Evolutionary conservation across 805 yeast species (phyloP).

Genomic region (Saccharomyces paradoxus): DNA sequence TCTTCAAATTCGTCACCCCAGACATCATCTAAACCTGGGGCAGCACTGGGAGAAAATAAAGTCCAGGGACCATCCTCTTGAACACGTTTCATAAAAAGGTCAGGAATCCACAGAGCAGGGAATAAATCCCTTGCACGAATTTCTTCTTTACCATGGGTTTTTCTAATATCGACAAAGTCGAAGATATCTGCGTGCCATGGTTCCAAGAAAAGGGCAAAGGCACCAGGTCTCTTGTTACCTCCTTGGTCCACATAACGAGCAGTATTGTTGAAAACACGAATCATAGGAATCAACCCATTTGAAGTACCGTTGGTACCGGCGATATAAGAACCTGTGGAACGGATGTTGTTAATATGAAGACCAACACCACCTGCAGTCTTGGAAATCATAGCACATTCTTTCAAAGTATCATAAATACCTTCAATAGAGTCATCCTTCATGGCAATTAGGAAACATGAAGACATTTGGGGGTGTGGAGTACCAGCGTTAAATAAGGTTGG

Average conservation of each 20-base stretch:
- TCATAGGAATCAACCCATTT: conserved; percentile 91
- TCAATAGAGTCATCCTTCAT: conserved; percentile 94
- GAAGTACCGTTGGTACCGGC: conserved; percentile 91
- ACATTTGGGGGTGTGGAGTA: conserved; percentile 73
- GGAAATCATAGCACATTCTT: conserved; percentile 82
- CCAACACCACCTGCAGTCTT: conserved; percentile 97
- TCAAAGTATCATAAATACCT: conserved; percentile 85
- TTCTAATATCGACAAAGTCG: conserved; percentile 77
- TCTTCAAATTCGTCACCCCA: conserved; percentile 78
- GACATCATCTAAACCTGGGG: conserved; percentile 75
- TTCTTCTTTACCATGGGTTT: conserved; percentile 94
- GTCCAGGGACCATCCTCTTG: conserved; percentile 77
- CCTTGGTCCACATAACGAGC: conserved; percentile 98
- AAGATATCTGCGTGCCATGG: conserved; percentile 96
- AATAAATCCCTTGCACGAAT: conserved; percentile 87
- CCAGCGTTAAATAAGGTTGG: conserved; percentile 95
- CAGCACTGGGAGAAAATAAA: conserved; percentile 79
- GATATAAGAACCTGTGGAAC: conserved; percentile 79
- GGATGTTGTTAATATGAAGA: conserved; percentile 75
- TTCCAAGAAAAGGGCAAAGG: conserved; percentile 86
- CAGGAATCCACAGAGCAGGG: conserved; percentile 92
- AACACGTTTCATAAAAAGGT: conserved; percentile 87
- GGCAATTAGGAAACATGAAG: conserved; percentile 86
- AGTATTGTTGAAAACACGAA: conserved; percentile 88
- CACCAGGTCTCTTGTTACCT: conserved; percentile 96